Percentiles rank a stretch among this genome's conserved stretches.
These are phyloP conservation scores for Pezicula neosporulosa DNA, from an alignment of 2,329 filamentous ascomycete genomes.

Conservation along the genomic window DNA sequence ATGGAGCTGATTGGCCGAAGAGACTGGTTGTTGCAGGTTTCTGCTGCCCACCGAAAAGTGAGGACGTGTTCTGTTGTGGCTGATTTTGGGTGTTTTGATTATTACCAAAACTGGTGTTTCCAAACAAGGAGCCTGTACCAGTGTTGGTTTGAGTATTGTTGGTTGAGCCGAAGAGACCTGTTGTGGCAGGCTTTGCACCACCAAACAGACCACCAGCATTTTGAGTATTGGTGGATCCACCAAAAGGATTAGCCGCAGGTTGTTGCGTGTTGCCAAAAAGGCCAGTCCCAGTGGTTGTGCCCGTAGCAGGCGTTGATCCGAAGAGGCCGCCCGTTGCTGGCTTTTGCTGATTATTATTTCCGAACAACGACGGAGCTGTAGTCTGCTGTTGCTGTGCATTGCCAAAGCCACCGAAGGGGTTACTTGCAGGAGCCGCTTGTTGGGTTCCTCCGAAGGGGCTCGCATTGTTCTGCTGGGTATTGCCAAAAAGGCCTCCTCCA, in stretches of 20 bases:
- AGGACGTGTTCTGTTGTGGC: constrained; percentile 35
- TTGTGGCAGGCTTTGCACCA: constrained; percentile 33
- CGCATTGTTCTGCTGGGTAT: constrained; percentile 23
- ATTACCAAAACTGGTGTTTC: constrained; percentile 25
- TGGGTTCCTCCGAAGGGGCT: constrained; percentile 38
- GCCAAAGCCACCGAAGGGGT: constrained; percentile 39
- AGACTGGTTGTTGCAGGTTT: constrained; percentile 40
- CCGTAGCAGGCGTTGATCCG: constrained; percentile 19
- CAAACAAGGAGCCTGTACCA: constrained; percentile 44
- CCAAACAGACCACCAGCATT: constrained; percentile 37
- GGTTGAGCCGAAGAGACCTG: constrained; percentile 37
- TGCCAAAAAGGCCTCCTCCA: constrained; percentile 35
- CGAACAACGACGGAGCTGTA: constrained; percentile 30
- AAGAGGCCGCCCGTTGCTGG: constrained; percentile 24
- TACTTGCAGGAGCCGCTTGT: constrained; percentile 32
- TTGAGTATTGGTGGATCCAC: constrained; percentile 22
- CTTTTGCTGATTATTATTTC: constrained; percentile 32
- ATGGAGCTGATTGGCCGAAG: constrained; percentile 48
- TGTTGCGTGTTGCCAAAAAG: constrained; percentile 34
- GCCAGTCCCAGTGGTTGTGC: constrained; percentile 29
- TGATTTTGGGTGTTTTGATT: constrained; percentile 28
- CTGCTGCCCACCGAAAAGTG: constrained; percentile 42
- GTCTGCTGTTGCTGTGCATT: constrained; percentile 36
- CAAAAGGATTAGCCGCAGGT: constrained; percentile 35
- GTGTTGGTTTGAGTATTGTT: constrained; percentile 31